Percentiles rank a stretch among this genome's conserved stretches.
Evolutionary conservation across 768 basidiomycete genomes (phyloP).

Genomic region (Rhodosporidiobolus sp.): DNA sequence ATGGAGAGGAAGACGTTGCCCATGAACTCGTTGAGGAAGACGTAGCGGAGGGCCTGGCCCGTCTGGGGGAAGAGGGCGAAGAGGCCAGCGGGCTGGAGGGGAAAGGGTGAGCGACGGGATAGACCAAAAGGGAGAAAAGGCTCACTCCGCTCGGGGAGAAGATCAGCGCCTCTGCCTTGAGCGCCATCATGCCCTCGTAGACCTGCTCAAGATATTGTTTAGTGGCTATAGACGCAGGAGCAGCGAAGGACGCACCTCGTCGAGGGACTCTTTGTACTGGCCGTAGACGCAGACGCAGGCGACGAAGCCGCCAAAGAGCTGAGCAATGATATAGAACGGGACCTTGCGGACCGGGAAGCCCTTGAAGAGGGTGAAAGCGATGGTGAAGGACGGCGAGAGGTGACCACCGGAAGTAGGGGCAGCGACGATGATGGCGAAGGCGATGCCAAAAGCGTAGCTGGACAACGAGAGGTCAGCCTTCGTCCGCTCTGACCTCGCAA

Average conservation of each 20-base stretch:
- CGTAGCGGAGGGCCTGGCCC: constrained; percentile 10
- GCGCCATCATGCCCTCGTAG: neutral
- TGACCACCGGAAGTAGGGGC: constrained; percentile 58
- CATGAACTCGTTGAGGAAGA: constrained; percentile 39
- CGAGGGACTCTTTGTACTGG: constrained; percentile 60
- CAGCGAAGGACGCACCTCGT: too few relatives aligned
- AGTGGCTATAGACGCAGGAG: too few relatives aligned
- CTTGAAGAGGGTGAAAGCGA: constrained; percentile 66
- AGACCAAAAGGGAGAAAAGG: neutral
- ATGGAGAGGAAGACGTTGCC: constrained; percentile 40
- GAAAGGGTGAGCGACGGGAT: too few relatives aligned
- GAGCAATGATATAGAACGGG: constrained; percentile 68
- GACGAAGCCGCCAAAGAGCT: constrained; percentile 65
- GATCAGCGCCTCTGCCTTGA: neutral
- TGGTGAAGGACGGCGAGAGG: constrained; percentile 67
- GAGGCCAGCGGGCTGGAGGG: constrained; percentile 22
- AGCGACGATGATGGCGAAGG: constrained; percentile 58
- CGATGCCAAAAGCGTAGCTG: neutral
- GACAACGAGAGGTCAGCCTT: too few relatives aligned
- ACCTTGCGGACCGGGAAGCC: constrained; percentile 79
- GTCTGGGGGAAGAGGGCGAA: constrained; percentile 26
- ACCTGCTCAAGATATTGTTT: too few relatives aligned
- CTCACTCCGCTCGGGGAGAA: constrained; percentile 23
- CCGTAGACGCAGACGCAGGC: constrained; percentile 62
- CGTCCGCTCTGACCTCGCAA: too few relatives aligned